phyloP scores from a whole-genome alignment of 2,329 filamentous ascomycete species.

The Dactylellina drechsleri region DNA sequence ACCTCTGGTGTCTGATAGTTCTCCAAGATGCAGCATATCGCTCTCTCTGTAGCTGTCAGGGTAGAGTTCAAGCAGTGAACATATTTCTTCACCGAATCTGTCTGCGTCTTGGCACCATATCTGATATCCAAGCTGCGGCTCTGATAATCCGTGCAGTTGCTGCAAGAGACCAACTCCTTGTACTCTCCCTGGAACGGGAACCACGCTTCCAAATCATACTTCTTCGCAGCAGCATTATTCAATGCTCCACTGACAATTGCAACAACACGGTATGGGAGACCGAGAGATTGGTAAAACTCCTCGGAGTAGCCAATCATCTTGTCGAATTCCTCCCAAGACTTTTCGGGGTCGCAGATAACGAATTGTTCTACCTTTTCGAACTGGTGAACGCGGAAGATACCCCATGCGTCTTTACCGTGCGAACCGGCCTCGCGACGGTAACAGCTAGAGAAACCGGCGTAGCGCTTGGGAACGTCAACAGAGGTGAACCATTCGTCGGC shows the following conservation, averaged over 20 bases:
- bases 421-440: slow-evolving; percentile 95
- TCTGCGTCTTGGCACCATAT: slow-evolving; percentile 86
- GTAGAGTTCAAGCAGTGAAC: slow-evolving; percentile 93
- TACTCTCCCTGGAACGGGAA: slow-evolving; percentile 97
- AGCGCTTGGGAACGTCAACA: slow-evolving; percentile 88
- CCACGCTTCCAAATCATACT: slow-evolving; percentile 96
- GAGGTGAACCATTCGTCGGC: slow-evolving; percentile 90
- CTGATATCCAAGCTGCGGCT: slow-evolving; percentile 92
- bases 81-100: slow-evolving; percentile 87
- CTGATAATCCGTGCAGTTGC: slow-evolving; percentile 98
- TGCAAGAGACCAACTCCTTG: slow-evolving; percentile 97
- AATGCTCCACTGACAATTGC: slow-evolving; percentile 95
- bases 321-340: slow-evolving; percentile 93
- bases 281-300: slow-evolving; percentile 91
- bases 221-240: slow-evolving; percentile 89
- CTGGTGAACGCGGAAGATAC: slow-evolving; percentile 96
- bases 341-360: slow-evolving; percentile 81
- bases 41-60: slow-evolving; percentile 88
- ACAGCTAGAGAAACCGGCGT: slow-evolving; percentile 89
- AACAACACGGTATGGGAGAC: slow-evolving; percentile 89
- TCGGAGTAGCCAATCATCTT: slow-evolving; percentile 91
- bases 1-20: slow-evolving; percentile 94
- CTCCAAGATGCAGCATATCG: slow-evolving; percentile 92
- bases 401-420: slow-evolving; percentile 94
- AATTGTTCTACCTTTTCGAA: slow-evolving; percentile 95